Base-by-base conservation (phyloP, 495 filamentous ascomycete species). In the Thozetella sp. region DNA sequence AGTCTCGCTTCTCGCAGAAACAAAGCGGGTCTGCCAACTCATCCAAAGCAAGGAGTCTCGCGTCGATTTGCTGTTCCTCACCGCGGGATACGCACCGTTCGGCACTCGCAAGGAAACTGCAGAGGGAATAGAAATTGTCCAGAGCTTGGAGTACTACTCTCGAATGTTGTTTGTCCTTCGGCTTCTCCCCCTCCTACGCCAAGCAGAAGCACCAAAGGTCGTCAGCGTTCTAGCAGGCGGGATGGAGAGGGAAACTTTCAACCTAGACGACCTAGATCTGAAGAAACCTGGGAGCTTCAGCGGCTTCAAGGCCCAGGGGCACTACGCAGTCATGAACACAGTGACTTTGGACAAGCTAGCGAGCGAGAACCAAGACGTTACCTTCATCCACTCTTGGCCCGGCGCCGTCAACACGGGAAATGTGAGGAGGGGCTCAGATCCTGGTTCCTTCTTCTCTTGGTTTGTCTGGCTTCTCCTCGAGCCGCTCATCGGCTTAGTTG, bases 351-450 rank as follows among this genome's bases (percentile, higher is more conserved):
- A 68, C 11, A 64, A 57, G 52, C 62, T 78, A 3, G 73, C 74
- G 11, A 30, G 64, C 34, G 67, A 68, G n/a, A 75, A 75, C 27
- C 65, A 63, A 2, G n/a, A 58, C 3, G 60, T 78, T 20, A 62
- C 63, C 11, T 78, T 78, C 57, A 64, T 78, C 25, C 75, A 77
- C 62, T 58, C 63, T 17, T 68, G 63, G 59, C 75, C 76, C 11
- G 76, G 75, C 0, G 53, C 54, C 50, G 75, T 77, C 27, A 67
- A 61, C 53, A 78, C 75, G n/a, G 75, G 69, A 6, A 67, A 71
- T 56, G 60, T 70, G 26, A 67, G 60, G 13, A 63, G 72, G 46
- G 71, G 69, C 15, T 55, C 51, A 37, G 64, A 60, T 22, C 34
- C 56, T 22, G 61, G 61, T 23, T 72, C 65, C 58, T 40, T 61